A percentile compares a stretch with the other conserved stretches of the same genome.
phyloP scores from a whole-genome alignment of 2,329 filamentous ascomycete genomes.

The Xylaria sp. region DNA sequence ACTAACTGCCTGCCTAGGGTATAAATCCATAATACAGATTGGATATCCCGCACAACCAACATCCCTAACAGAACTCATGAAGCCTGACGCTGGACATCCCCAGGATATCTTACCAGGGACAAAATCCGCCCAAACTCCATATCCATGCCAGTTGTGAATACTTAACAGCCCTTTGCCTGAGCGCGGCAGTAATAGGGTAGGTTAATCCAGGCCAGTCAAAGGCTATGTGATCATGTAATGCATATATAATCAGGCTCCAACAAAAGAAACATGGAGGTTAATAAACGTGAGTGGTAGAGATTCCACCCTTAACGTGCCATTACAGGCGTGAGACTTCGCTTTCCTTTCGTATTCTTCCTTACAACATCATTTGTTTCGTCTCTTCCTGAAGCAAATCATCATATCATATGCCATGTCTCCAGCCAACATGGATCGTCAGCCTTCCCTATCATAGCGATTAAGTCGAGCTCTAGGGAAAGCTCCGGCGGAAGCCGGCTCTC shows the following conservation, averaged over 20 bases:
- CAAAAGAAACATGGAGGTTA: constrained; percentile 17
- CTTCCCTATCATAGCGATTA: neutral
- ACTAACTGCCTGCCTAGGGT: constrained; percentile 17
- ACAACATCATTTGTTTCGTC: neutral
- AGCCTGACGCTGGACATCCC: neutral
- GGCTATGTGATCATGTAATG: constrained; percentile 15
- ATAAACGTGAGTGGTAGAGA: neutral
- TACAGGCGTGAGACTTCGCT: neutral
- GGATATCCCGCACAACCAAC: constrained; percentile 3
- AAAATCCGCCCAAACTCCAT: constrained; percentile 23
- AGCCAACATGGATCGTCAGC: neutral
- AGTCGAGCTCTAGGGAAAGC: neutral
- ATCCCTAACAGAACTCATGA: neutral
- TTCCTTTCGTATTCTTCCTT: constrained; percentile 11
- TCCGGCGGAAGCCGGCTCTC: neutral
- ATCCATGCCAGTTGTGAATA: constrained; percentile 14
- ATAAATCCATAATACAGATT: constrained; percentile 24
- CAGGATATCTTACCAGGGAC: constrained; percentile 17
- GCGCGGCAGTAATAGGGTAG: neutral
- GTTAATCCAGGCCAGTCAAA: constrained; percentile 2
- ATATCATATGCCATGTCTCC: neutral
- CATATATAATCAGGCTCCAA: constrained; percentile 17
- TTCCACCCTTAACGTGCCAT: neutral
- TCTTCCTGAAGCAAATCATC: neutral
- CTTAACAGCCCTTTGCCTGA: neutral